Evolutionary conservation across 1,139 yeast genomes (phyloP).

Genomic region (Taiozyma sp.): DNA sequence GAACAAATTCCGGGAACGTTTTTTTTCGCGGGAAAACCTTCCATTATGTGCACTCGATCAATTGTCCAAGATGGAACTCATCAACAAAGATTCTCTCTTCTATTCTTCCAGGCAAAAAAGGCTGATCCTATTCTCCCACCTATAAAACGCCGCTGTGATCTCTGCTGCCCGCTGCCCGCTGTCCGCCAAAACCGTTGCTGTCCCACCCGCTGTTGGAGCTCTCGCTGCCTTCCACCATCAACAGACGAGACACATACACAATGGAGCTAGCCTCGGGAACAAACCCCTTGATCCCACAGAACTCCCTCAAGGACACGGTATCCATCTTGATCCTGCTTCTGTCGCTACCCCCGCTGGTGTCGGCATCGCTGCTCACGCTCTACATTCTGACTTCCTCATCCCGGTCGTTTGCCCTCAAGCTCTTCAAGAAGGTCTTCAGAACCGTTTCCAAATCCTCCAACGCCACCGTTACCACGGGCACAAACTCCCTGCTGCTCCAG

Average conservation of each 20-base stretch:
- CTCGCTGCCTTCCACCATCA: not conserved
- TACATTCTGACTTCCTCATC: slow-evolving; percentile 39
- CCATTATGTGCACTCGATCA: no score
- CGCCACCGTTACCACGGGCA: not conserved
- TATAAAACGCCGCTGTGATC: no score
- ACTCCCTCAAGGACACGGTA: slow-evolving; percentile 39
- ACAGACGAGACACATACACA: not conserved
- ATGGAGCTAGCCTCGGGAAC: not conserved
- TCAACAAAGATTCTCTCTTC: no score
- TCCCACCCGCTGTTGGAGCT: not conserved
- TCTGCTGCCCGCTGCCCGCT: not conserved
- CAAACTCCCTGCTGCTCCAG: not conserved
- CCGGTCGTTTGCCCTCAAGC: slow-evolving; percentile 34
- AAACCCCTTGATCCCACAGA: slow-evolving; percentile 27
- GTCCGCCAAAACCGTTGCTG: not conserved
- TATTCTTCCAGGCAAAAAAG: no score
- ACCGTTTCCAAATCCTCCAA: not conserved
- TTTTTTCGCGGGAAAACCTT: not conserved
- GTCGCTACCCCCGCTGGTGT: slow-evolving; percentile 36
- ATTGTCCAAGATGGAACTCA: no score
- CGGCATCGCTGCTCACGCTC: slow-evolving; percentile 32
- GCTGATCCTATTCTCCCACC: no score
- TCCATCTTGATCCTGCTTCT: slow-evolving; percentile 38
- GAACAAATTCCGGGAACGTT: no score
- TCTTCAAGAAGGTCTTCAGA: slow-evolving; percentile 27